Evolutionary conservation across 1,284 basidiomycete species (phyloP).

Genomic region (Neolentinus lepideus): DNA sequence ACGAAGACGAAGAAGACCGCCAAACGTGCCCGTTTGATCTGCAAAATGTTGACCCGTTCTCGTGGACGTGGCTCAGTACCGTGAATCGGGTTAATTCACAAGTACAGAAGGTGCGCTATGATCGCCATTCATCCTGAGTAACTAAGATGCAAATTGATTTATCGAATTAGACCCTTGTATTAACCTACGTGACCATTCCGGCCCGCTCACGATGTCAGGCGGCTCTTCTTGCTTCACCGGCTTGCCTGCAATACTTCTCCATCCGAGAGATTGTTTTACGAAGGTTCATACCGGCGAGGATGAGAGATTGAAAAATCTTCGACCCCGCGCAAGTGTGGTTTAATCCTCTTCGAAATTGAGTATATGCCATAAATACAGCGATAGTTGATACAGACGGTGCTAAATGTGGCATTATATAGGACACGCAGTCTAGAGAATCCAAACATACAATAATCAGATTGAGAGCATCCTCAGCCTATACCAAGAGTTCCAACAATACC

Average conservation of each 20-base stretch:
- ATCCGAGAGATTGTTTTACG: conserved; percentile 83
- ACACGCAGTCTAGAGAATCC: background rate
- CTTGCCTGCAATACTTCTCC: conserved; percentile 64
- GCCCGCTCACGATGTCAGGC: conserved; percentile 47
- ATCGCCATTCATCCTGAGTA: conserved; percentile 1
- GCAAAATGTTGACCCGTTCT: conserved; percentile 63
- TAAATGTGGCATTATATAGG: background rate
- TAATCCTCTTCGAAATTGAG: background rate
- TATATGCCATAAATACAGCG: background rate
- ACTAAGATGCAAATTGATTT: background rate
- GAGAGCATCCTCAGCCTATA: background rate
- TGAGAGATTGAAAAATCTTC: conserved; percentile 85
- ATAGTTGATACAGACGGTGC: conserved; percentile 1
- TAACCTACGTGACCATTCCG: conserved; percentile 91
- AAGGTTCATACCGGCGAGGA: conserved; percentile 85
- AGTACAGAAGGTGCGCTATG: conserved; percentile 78
- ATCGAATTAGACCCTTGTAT: conserved; percentile 67
- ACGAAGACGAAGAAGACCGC: conserved; percentile 76
- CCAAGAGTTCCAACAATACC: background rate
- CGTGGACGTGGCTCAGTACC: conserved; percentile 96
- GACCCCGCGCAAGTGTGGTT: background rate
- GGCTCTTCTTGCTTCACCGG: conserved; percentile 56
- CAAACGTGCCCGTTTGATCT: conserved; percentile 51
- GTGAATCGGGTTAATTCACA: conserved; percentile 96
- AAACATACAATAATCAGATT: background rate